Percentiles rank a stretch among this genome's conserved stretches.
Conservation (phyloP, 1,284 basidiomycete genomes). For the Golubevia pallescens region DNA sequence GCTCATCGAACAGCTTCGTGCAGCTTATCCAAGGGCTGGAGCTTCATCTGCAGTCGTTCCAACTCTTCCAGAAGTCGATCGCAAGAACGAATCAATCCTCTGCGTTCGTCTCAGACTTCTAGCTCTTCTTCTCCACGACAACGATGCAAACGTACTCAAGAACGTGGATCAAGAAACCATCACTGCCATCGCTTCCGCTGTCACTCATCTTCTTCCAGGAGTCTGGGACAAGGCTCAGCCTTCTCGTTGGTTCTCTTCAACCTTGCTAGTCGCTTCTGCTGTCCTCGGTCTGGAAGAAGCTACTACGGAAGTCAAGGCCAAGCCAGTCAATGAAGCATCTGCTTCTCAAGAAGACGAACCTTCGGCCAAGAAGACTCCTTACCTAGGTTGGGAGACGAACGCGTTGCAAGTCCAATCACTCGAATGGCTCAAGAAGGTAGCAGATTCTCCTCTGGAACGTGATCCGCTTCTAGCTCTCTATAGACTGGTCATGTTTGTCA, state of each 20-base stretch:
- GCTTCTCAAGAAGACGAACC: constrained; percentile 8
- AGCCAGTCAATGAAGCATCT: constrained; percentile 66
- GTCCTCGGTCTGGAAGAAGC: constrained; percentile 78
- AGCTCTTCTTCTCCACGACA: constrained; percentile 80
- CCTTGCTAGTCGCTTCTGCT: constrained; percentile 81
- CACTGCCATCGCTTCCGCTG: constrained; percentile 14
- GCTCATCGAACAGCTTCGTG: too few species aligned
- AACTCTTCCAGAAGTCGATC: constrained; percentile 68
- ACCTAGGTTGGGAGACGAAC: constrained; percentile 72
- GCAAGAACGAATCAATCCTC: constrained; percentile 73
- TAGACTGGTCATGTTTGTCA: constrained; percentile 46
- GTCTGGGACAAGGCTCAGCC: constrained; percentile 68
- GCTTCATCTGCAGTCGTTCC: constrained; percentile 72
- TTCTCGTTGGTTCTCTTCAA: constrained; percentile 76
- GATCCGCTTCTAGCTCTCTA: constrained; percentile 45
- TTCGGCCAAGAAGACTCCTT: constrained; percentile 69
- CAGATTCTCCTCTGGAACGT: constrained; percentile 9
- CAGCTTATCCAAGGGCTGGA: constrained; percentile 69
- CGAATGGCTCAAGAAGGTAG: neutral
- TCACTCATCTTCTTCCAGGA: constrained; percentile 19
- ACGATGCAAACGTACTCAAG: constrained; percentile 71
- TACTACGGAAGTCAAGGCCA: constrained; percentile 70
- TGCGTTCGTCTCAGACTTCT: constrained; percentile 82
- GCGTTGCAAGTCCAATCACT: constrained; percentile 72
- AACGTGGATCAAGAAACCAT: constrained; percentile 69